Percentiles rank a stretch among this genome's conserved stretches.
Evolutionary conservation across 441 rosid genomes (phyloP).

Genomic region (Corymbia calophylla): DNA sequence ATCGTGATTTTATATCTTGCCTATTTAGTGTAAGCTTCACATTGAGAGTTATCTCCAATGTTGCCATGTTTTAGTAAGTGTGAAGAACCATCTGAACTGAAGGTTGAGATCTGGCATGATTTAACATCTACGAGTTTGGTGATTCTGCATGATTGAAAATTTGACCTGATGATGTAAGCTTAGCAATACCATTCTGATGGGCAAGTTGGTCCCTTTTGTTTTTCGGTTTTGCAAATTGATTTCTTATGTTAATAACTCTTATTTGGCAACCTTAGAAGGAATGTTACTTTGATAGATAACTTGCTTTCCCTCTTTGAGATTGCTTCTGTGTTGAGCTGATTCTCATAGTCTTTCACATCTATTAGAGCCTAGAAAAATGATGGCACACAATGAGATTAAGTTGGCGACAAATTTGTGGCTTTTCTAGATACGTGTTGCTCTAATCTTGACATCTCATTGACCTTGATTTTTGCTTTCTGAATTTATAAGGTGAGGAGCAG

Average conservation of each 20-base stretch:
- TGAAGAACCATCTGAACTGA: neutral
- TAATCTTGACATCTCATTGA: neutral
- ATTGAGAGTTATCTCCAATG: neutral
- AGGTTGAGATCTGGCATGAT: neutral
- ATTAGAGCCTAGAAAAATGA: neutral
- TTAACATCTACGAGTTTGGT: neutral
- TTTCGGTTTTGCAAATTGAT: neutral
- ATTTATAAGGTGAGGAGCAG: slow-evolving; percentile 43
- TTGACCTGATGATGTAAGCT: neutral
- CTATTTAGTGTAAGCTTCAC: neutral
- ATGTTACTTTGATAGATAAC: neutral
- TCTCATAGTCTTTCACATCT: neutral
- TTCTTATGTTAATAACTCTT: neutral
- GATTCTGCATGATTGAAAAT: neutral
- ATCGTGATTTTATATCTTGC: neutral
- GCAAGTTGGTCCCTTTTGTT: neutral
- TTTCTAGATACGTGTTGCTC: neutral
- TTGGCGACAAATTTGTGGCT: neutral
- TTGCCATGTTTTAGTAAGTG: neutral
- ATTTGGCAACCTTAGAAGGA: neutral
- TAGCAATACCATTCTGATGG: neutral
- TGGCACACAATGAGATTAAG: neutral
- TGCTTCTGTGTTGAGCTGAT: neutral
- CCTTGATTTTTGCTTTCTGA: neutral
- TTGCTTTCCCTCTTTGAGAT: neutral